These are phyloP conservation scores for Trichoderma semiorbis DNA, from an alignment of 2,329 filamentous ascomycete species.

Conservation along the genomic window DNA sequence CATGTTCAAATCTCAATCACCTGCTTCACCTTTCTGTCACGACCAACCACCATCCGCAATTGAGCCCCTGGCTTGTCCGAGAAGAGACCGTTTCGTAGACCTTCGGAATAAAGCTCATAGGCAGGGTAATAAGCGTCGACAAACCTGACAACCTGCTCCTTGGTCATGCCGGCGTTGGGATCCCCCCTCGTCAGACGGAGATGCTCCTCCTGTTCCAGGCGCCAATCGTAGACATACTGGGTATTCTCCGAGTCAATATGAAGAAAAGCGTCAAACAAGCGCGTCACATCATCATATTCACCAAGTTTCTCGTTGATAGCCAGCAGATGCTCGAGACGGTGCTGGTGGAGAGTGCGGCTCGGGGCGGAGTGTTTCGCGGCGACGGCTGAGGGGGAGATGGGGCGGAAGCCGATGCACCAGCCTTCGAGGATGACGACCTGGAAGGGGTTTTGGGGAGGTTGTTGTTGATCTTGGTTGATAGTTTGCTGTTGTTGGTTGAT, in stretches of 20 bases:
- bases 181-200: constrained; percentile 62
- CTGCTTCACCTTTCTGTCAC: constrained; percentile 57
- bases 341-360: constrained; percentile 46
- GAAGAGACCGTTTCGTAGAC: constrained; percentile 57
- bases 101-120: constrained; percentile 66
- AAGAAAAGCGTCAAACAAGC: constrained; percentile 52
- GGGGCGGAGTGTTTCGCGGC: constrained; percentile 50
- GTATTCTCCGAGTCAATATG: constrained; percentile 68
- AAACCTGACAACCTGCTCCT: constrained; percentile 73
- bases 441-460: constrained; percentile 32
- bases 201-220: constrained; percentile 72
- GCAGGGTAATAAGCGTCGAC: constrained; percentile 67
- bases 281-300: constrained; percentile 48
- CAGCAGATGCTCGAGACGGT: constrained; percentile 48
- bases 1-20: constrained; percentile 38
- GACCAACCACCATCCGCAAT: constrained; percentile 59
- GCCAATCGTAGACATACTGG: constrained; percentile 79
- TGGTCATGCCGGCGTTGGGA: constrained; percentile 66
- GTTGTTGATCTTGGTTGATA: no score
- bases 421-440: constrained; percentile 79
- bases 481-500: constrained; percentile 52
- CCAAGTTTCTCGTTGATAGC: constrained; percentile 48
- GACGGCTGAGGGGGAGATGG: constrained; percentile 51
- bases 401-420: constrained; percentile 83
- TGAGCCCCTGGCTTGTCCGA: constrained; percentile 49